Evolutionary conservation across 2,329 filamentous ascomycete genomes (phyloP).

Genomic region (Trichophyton equinum): DNA sequence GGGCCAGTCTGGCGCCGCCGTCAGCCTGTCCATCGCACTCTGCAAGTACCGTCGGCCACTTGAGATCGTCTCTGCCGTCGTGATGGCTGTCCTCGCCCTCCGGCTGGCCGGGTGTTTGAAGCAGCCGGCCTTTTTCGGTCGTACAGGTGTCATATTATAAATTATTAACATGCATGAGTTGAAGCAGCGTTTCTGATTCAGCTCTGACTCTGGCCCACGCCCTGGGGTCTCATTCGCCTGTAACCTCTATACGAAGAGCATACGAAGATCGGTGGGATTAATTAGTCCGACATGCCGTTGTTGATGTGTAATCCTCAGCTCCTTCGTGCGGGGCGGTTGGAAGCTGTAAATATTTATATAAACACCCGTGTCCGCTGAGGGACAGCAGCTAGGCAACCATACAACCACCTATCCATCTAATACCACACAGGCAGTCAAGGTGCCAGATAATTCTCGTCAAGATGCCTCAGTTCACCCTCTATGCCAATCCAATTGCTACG

Average conservation of each 20-base stretch:
- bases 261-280: background rate
- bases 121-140: background rate
- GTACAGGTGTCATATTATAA: background rate
- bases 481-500: constrained; percentile 30
- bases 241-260: background rate
- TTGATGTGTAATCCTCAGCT: background rate
- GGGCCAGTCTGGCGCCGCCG: constrained; percentile 38
- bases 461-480: constrained; percentile 27
- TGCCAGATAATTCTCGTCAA: background rate
- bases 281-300: background rate
- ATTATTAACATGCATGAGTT: background rate
- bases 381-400: background rate
- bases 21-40: constrained; percentile 23
- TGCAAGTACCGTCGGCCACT: constrained; percentile 14
- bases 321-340: background rate
- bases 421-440: background rate
- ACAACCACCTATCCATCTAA: background rate
- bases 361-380: background rate
- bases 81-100: constrained; percentile 15
- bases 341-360: background rate
- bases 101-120: constrained; percentile 8
- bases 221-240: background rate
- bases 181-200: background rate
- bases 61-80: constrained; percentile 15
- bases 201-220: background rate